phyloP scores from a whole-genome alignment of 352 stramenopile species.

The Phytophthora ohioensis region DNA sequence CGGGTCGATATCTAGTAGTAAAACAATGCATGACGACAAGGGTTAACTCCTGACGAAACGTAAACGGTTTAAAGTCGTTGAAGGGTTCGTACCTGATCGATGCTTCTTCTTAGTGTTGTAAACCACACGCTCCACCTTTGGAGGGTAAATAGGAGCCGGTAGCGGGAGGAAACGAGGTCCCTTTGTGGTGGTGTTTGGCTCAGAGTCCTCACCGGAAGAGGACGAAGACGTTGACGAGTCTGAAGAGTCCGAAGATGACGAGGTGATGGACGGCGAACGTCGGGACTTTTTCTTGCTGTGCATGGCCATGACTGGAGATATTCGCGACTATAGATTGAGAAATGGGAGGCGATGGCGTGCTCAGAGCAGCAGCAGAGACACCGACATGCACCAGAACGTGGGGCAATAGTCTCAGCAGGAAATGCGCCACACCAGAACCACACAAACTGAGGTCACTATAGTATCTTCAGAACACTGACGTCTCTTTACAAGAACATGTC shows the following conservation, averaged over 20 bases:
- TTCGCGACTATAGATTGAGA: constrained; percentile 3
- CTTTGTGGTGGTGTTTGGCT: not conserved
- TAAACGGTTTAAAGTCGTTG: not conserved
- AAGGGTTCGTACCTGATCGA: constrained; percentile 58
- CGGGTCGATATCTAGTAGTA: constrained; percentile 66
- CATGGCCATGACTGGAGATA: constrained; percentile 24
- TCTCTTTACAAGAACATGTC: constrained; percentile 32
- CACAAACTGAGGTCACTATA: constrained; percentile 28
- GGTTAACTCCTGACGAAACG: constrained; percentile 11
- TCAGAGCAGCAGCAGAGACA: constrained; percentile 13
- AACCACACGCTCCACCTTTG: constrained; percentile 59
- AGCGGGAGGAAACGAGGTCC: constrained; percentile 63
- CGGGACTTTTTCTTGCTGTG: constrained; percentile 40
- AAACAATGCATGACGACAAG: constrained; percentile 1
- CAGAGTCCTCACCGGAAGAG: constrained; percentile 44
- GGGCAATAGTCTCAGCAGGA: not conserved
- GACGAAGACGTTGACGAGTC: constrained; percentile 51
- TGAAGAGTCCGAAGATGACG: constrained; percentile 45
- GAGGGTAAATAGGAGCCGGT: constrained; percentile 49
- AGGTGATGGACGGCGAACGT: constrained; percentile 60
- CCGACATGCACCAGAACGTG: constrained; percentile 1
- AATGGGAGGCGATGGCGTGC: not conserved
- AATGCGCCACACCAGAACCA: constrained; percentile 32
- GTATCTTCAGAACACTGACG: not conserved
- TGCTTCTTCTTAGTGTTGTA: constrained; percentile 75